Conservation (phyloP, 2,329 filamentous ascomycete species). For the Akanthomyces muscarius region DNA sequence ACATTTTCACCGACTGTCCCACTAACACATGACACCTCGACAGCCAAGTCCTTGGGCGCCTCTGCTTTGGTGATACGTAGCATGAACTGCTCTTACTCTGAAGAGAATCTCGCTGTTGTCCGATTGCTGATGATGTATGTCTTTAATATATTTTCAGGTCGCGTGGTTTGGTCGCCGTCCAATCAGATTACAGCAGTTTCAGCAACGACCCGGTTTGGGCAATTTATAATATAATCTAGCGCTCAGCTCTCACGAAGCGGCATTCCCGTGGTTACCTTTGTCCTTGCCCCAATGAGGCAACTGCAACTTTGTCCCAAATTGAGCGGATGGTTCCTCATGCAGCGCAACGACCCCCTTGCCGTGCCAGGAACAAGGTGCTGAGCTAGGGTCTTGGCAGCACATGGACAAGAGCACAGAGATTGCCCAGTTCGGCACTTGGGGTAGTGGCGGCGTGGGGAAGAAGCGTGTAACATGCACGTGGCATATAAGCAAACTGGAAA, state of each 20-base stretch:
- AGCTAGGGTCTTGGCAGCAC: not conserved
- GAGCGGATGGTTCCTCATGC: not conserved
- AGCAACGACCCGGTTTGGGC: not conserved
- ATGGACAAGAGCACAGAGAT: not conserved
- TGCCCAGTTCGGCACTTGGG: not conserved
- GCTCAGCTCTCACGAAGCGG: not conserved
- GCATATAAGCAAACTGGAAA: not conserved
- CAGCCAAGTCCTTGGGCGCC: not conserved
- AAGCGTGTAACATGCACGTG: not conserved
- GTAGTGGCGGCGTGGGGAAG: too few relatives aligned
- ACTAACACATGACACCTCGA: not conserved
- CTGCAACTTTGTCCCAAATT: not conserved
- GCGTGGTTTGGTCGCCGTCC: not conserved
- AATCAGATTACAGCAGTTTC: not conserved
- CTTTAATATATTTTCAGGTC: constrained; percentile 8
- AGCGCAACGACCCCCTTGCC: not conserved
- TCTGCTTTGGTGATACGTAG: constrained; percentile 4
- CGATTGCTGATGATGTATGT: not conserved
- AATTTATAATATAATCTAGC: not conserved
- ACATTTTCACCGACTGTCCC: not conserved
- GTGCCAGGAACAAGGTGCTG: not conserved
- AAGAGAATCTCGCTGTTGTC: not conserved
- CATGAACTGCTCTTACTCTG: not conserved
- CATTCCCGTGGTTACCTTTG: not conserved
- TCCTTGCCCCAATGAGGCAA: not conserved